These are phyloP conservation scores for Abelmoschus esculentus DNA, from an alignment of 345 rosid species.

Conservation along the genomic window DNA sequence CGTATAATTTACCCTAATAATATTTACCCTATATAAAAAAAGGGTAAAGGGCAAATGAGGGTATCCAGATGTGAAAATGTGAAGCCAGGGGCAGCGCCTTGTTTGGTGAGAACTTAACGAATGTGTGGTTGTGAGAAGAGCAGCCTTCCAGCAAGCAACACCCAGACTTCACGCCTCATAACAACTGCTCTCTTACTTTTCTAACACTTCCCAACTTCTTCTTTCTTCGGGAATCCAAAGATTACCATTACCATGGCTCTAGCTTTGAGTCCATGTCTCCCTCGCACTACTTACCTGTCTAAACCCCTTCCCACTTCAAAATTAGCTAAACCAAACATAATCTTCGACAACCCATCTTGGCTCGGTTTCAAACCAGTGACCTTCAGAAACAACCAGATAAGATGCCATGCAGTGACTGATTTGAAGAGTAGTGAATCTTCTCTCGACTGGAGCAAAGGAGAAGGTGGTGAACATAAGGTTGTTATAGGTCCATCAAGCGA, in stretches of 20 bases:
- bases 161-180: no score
- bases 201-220: background rate
- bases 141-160: no score
- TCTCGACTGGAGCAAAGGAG: constrained; percentile 9
- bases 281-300: constrained; percentile 13
- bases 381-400: background rate
- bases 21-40: no score
- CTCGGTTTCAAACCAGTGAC: background rate
- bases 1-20: no score
- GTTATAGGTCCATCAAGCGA: constrained; percentile 26
- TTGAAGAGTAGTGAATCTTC: constrained; percentile 5
- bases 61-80: no score
- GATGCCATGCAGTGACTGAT: constrained; percentile 28
- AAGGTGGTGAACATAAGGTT: constrained; percentile 20
- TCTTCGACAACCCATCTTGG: background rate
- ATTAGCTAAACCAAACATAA: background rate
- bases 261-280: constrained; percentile 15
- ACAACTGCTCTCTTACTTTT: no score
- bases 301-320: constrained; percentile 8
- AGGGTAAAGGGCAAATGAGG: no score
- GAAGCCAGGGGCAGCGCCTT: no score
- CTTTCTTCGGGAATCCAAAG: background rate
- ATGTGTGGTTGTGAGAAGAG: no score
- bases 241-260: constrained; percentile 17
- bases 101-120: no score